Conservation (phyloP, 83 land plant species). For the Isoetes engelmannii region DNA sequence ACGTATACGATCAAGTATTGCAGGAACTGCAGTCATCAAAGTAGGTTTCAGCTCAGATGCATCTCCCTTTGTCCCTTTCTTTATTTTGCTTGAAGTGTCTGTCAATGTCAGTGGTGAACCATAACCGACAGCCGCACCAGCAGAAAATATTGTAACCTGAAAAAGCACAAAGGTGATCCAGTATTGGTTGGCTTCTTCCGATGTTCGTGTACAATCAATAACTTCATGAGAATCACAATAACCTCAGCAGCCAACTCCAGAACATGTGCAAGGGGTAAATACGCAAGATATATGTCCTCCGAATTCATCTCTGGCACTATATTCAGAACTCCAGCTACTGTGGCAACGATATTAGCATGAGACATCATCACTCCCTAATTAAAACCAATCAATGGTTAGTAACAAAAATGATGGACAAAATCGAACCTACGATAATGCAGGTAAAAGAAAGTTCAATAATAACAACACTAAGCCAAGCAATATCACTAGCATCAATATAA, state of each 20-base stretch:
- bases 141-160: conserved; percentile 44
- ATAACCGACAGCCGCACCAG: conserved; percentile 68
- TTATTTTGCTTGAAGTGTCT: conserved; percentile 65
- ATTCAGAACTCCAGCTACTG: background rate
- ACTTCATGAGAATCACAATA: background rate
- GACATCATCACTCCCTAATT: conserved; percentile 16
- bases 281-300: conserved; percentile 3
- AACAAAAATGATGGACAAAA: background rate
- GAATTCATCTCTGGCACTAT: background rate
- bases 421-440: background rate
- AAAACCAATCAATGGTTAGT: background rate
- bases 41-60: conserved; percentile 58
- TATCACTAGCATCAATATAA: background rate
- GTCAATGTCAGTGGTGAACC: conserved; percentile 68
- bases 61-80: conserved; percentile 77
- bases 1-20: conserved; percentile 74
- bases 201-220: too few species aligned
- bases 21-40: conserved; percentile 64
- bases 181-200: too few species aligned
- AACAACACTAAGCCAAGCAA: background rate
- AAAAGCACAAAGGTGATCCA: background rate
- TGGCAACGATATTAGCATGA: conserved; percentile 14
- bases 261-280: conserved; percentile 8
- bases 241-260: conserved; percentile 13
- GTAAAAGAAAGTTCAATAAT: background rate